Evolutionary conservation across 2,329 filamentous ascomycete species (phyloP), one percentile per base, ranked within the genome.

Genomic region (Spiromastix sp.): DNA sequence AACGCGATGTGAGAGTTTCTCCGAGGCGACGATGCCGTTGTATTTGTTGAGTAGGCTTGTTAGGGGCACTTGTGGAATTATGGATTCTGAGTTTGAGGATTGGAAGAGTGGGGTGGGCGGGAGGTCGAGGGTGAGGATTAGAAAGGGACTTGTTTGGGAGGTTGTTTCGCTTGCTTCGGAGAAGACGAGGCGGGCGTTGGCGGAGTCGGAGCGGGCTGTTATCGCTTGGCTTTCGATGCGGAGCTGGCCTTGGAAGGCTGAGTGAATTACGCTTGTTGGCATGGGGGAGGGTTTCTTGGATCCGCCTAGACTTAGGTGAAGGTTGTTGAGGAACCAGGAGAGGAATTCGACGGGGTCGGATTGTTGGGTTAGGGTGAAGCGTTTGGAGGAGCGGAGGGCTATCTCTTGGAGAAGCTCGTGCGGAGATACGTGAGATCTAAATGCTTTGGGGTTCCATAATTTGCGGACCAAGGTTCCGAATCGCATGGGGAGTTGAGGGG

Each of bases 381-480:
- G 85, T 62, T 95, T 95, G 48, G 81, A 87, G 20, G 87, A 95
- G 32, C 79, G 79, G 27, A 95, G 68, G 1, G 87, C 83, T 44
- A 98, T 83, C 57, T 96, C 89, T 61, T 98, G 91, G 2, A 98
- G 77, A 19, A 98, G 73, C 61, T 98, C 91, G 67, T 98, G 91
- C 0, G 91, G 91, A 7, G 89, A 96, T 34, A 98, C 91, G 59
- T 98, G 91, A 4, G 81, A 80, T 60, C 93, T 93, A 71, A 98
- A 98, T 7, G 91, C 89, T 48, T 84, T 81, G 2, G 87, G 81
- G 56, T 98, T 98, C 91, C 91, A 98, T 46, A 98, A 85, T 64
- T 98, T 98, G 56, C 91, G 82, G 41, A 96, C 77, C 13, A 98
- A 71, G 36, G 86, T 91, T 48, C 82, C 84, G 54, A 89, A 87